Percentiles rank a stretch among this genome's conserved stretches.
These are phyloP conservation scores for Cinnamomum micranthum DNA, from an alignment of 164 flowering plant species.

Conservation along the genomic window DNA sequence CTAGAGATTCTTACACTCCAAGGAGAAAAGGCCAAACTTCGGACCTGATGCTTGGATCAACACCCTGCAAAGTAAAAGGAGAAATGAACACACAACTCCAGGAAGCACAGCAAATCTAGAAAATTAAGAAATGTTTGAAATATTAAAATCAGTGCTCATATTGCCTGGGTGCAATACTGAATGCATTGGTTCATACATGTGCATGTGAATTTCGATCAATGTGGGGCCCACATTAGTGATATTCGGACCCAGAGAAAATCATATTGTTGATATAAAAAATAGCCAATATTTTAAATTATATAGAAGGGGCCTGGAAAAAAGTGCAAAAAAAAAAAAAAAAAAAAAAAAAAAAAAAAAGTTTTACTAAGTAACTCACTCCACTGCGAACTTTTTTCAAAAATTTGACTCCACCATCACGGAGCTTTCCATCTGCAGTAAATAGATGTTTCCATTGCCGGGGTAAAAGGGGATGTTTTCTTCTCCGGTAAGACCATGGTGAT, in stretches of 20 bases:
- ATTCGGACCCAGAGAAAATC: not conserved
- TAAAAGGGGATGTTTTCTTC: conserved; percentile 73
- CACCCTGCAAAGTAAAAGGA: conserved; percentile 51
- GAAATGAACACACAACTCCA: not conserved
- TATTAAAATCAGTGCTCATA: not conserved
- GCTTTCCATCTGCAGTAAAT: conserved; percentile 76
- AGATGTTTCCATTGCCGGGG: conserved; percentile 70
- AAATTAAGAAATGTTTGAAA: not conserved
- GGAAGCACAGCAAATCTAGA: not conserved
- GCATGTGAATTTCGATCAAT: not conserved
- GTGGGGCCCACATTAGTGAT: not conserved
- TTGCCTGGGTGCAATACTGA: not conserved
- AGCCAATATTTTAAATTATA: not conserved
- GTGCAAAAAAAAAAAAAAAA: not conserved
- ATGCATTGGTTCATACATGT: not conserved
- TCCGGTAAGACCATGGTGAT: conserved; percentile 96
- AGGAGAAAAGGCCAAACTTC: conserved; percentile 99
- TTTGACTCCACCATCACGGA: conserved; percentile 75
- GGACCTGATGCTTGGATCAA: conserved; percentile 78
- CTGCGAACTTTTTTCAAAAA: conserved; percentile 90
- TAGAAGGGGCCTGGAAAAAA: not conserved
- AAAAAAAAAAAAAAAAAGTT: not conserved
- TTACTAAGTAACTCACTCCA: conserved; percentile 57
- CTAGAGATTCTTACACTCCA: conserved; percentile 72
- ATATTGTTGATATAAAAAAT: too few species aligned